Conservation (phyloP, 1,284 basidiomycete genomes). For the Apiotrichum porosum region DNA sequence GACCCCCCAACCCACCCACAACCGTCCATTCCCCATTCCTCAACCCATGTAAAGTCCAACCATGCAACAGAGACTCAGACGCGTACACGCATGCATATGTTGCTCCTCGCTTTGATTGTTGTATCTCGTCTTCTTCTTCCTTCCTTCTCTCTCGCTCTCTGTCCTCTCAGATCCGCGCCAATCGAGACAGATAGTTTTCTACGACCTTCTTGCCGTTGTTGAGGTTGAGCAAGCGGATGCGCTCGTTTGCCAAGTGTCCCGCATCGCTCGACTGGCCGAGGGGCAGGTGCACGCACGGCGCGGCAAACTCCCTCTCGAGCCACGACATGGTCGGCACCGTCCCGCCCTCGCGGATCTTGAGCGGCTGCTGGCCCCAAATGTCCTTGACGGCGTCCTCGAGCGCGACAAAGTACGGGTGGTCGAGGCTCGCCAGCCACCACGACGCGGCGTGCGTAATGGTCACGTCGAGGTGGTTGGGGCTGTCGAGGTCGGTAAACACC, state of each 20-base stretch:
- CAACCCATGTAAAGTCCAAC: too few relatives aligned
- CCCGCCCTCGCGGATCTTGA: constrained; percentile 90
- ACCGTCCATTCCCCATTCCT: too few relatives aligned
- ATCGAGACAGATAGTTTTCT: constrained; percentile 37
- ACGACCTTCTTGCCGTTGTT: constrained; percentile 47
- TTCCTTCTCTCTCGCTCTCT: too few relatives aligned
- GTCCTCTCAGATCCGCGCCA: constrained; percentile 29
- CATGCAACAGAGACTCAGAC: too few relatives aligned
- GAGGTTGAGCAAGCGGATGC: constrained; percentile 49
- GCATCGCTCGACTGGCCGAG: constrained; percentile 44
- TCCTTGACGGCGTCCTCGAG: constrained; percentile 73
- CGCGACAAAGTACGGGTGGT: constrained; percentile 75
- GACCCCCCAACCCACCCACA: too few relatives aligned
- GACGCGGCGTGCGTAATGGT: constrained; percentile 77
- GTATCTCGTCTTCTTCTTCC: too few relatives aligned
- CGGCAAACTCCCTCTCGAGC: constrained; percentile 78
- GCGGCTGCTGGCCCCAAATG: constrained; percentile 77
- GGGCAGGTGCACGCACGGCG: constrained; percentile 48
- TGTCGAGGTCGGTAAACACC: constrained; percentile 61
- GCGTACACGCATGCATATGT: background rate
- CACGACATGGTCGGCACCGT: constrained; percentile 82
- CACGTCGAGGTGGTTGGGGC: constrained; percentile 70
- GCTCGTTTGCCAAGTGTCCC: constrained; percentile 50
- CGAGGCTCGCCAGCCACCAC: constrained; percentile 90
- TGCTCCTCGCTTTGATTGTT: too few relatives aligned